Evolutionary conservation across 1,284 basidiomycete species (phyloP).

Genomic region (Boletus sp.): DNA sequence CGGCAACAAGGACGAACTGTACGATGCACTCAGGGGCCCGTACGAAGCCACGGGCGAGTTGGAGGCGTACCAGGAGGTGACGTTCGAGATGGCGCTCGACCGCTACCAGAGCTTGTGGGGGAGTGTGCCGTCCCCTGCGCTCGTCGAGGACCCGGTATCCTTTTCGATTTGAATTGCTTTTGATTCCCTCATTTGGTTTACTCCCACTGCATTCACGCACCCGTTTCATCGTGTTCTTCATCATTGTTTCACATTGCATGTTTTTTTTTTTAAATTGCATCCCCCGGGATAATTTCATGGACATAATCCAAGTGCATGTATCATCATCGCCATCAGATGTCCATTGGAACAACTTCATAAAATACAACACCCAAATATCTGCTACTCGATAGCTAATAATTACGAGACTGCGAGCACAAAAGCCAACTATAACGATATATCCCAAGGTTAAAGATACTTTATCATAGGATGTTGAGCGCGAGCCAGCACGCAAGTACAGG

Average conservation of each 20-base stretch:
- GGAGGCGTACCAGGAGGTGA: constrained; percentile 15
- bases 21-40: constrained; percentile 16
- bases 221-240: not conserved
- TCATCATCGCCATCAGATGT: not conserved
- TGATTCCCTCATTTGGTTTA: no score
- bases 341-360: not conserved
- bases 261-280: constrained; percentile 3
- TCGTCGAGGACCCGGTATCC: constrained; percentile 5
- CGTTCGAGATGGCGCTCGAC: constrained; percentile 8
- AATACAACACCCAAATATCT: not conserved
- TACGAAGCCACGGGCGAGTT: constrained; percentile 27
- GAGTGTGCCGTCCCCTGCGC: constrained; percentile 6
- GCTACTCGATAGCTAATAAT: not conserved
- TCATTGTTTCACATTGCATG: not conserved
- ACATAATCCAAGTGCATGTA: not conserved
- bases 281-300: constrained; percentile 1
- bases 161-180: constrained; percentile 9
- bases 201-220: not conserved
- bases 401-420: not conserved
- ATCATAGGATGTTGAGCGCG: not conserved
- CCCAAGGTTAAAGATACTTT: no score
- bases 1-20: constrained; percentile 17
- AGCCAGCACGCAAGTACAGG: constrained; percentile 6
- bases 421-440: not conserved
- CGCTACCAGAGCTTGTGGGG: constrained; percentile 29